Evolutionary conservation across 768 basidiomycete species (phyloP).

Genomic region (Mrakia frigida): DNA sequence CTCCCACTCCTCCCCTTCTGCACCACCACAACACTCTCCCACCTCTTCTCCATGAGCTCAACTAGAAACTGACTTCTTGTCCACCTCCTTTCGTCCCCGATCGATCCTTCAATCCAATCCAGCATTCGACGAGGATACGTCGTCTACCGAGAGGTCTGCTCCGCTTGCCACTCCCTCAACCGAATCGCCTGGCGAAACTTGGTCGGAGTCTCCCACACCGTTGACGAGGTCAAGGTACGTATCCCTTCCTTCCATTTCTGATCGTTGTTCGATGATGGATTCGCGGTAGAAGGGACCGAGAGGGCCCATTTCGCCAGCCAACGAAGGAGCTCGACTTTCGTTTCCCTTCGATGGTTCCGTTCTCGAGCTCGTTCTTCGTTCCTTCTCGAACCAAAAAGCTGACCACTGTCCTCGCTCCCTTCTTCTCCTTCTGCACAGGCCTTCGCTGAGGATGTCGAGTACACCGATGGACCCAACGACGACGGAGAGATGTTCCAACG

Average conservation of each 20-base stretch:
- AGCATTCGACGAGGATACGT: conserved; percentile 94
- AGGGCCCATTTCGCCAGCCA: not conserved
- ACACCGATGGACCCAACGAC: conserved; percentile 89
- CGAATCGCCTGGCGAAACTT: conserved; percentile 99
- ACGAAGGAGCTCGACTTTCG: not conserved
- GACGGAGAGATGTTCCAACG: conserved; percentile 98
- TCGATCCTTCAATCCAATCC: conserved; percentile 1
- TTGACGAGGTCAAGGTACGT: conserved; percentile 64
- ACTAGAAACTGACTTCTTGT: not conserved
- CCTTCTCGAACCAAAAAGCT: not conserved
- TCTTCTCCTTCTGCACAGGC: conserved; percentile 36
- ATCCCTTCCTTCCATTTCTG: not conserved
- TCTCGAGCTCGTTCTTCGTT: not conserved
- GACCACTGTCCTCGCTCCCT: not conserved
- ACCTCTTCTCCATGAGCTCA: not conserved
- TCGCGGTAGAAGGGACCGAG: not conserved
- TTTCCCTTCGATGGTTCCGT: no score
- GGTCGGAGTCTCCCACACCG: conserved; percentile 95
- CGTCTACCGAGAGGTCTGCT: conserved; percentile 98
- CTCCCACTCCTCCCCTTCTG: not conserved
- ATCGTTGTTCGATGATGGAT: not conserved
- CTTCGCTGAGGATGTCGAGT: conserved; percentile 96
- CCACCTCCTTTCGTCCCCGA: not conserved
- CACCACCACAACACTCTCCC: not conserved
- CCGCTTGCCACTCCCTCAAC: conserved; percentile 97